These are phyloP conservation scores for Malus fusca DNA, from an alignment of 306 rosid genomes.

Conservation along the genomic window DNA sequence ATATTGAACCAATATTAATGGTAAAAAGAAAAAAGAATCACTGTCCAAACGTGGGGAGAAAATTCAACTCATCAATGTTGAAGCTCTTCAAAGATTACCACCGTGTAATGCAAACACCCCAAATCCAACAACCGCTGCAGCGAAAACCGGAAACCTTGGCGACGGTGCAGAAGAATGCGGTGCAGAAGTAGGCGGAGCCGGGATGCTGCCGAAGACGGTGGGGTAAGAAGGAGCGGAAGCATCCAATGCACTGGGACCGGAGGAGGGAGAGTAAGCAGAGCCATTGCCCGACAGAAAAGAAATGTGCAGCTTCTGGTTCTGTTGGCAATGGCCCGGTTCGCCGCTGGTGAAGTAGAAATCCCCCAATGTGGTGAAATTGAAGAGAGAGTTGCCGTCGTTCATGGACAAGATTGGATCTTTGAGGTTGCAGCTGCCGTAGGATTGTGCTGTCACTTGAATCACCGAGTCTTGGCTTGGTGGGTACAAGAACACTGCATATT, in stretches of 20 bases:
- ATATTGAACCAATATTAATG: neutral
- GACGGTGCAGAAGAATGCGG: constrained; percentile 46
- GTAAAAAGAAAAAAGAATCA: neutral
- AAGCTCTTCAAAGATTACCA: constrained; percentile 19
- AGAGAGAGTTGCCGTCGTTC: constrained; percentile 81
- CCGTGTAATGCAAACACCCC: constrained; percentile 10
- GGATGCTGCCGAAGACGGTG: constrained; percentile 69
- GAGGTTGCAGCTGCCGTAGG: constrained; percentile 61
- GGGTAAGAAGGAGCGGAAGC: constrained; percentile 64
- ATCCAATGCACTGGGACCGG: constrained; percentile 42
- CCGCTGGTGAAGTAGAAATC: constrained; percentile 78
- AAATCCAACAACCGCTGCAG: constrained; percentile 26
- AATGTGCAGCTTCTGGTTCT: constrained; percentile 66
- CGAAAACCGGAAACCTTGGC: constrained; percentile 7
- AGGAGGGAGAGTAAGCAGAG: constrained; percentile 33
- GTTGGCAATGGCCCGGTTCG: constrained; percentile 54
- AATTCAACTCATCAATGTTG: neutral
- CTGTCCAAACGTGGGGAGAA: neutral
- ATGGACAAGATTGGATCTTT: constrained; percentile 68
- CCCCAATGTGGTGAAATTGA: constrained; percentile 62
- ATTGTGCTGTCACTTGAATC: constrained; percentile 61
- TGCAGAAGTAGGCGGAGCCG: constrained; percentile 32
- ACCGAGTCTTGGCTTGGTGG: constrained; percentile 96
- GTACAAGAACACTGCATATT: constrained; percentile 63
- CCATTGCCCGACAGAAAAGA: constrained; percentile 33